These are phyloP conservation scores for Aspergillus asperescens DNA, from an alignment of 495 filamentous ascomycete genomes.

Conservation along the genomic window DNA sequence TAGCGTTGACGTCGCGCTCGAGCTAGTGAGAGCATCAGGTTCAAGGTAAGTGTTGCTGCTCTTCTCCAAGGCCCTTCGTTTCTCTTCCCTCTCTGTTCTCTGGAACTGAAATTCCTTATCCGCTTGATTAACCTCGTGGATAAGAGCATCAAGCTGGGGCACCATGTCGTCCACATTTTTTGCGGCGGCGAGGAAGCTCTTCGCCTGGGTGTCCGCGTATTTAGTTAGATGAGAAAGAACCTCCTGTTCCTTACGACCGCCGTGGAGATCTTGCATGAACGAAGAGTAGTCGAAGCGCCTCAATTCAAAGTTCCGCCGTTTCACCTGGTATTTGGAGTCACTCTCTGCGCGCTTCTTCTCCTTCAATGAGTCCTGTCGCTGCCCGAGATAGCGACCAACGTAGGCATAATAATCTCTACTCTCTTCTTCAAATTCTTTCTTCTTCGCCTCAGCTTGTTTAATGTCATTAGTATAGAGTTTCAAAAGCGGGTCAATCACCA, in stretches of 20 bases:
- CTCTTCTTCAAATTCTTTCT: constrained; percentile 97
- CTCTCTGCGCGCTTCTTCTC: constrained; percentile 93
- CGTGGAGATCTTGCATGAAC: constrained; percentile 98
- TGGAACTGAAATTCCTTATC: constrained; percentile 96
- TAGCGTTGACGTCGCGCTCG: constrained; percentile 23
- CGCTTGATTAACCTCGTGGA: constrained; percentile 78
- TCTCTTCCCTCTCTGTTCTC: constrained; percentile 87
- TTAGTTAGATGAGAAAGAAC: constrained; percentile 92
- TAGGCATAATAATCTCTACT: constrained; percentile 97
- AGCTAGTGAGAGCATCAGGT: constrained; percentile 49
- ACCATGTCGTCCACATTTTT: constrained; percentile 84
- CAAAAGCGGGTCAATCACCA: constrained; percentile 88
- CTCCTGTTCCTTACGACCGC: constrained; percentile 95
- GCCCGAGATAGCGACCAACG: constrained; percentile 88
- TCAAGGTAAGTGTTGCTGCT: constrained; percentile 76
- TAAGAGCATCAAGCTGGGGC: constrained; percentile 89
- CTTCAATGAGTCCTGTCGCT: constrained; percentile 91
- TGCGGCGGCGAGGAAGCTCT: constrained; percentile 71
- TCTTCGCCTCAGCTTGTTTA: constrained; percentile 95
- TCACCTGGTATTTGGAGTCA: constrained; percentile 93
- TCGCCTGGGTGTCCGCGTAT: constrained; percentile 88
- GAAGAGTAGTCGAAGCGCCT: constrained; percentile 98
- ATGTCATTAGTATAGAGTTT: constrained; percentile 93
- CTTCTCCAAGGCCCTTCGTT: constrained; percentile 83
- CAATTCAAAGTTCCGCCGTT: constrained; percentile 88